Evolutionary conservation across 2,329 filamentous ascomycete species (phyloP).

Genomic region (Dothiorella sarmentorum): DNA sequence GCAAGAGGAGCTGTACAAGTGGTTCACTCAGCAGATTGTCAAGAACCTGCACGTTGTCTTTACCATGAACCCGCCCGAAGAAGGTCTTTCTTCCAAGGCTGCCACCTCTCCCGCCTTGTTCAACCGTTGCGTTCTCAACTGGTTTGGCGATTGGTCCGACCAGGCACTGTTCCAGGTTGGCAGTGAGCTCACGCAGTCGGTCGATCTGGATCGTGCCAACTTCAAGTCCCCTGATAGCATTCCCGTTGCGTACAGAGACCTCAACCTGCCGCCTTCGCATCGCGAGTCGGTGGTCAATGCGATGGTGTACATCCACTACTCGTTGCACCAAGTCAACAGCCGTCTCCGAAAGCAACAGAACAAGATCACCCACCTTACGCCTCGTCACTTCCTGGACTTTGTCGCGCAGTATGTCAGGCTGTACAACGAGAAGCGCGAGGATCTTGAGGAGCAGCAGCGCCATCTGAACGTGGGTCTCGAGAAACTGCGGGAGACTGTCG

Average conservation of each 20-base stretch:
- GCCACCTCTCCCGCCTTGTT: constrained; percentile 97
- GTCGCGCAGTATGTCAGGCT: constrained; percentile 96
- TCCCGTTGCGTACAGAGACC: constrained; percentile 84
- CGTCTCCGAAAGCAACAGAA: constrained; percentile 89
- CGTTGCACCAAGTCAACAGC: constrained; percentile 81
- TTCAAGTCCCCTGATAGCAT: constrained; percentile 87
- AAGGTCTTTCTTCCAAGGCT: constrained; percentile 90
- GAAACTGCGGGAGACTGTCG: constrained; percentile 93
- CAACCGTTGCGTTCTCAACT: constrained; percentile 99
- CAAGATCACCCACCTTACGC: constrained; percentile 88
- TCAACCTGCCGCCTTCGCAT: constrained; percentile 81
- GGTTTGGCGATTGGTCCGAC: constrained; percentile 99
- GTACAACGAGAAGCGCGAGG: constrained; percentile 97
- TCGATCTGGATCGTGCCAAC: constrained; percentile 85
- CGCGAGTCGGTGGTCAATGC: constrained; percentile 91
- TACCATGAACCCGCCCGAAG: constrained; percentile 98
- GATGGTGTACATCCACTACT: constrained; percentile 99
- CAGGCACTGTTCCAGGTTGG: constrained; percentile 98
- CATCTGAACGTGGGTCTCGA: constrained; percentile 98
- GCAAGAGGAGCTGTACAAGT: constrained; percentile 99
- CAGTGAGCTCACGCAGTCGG: constrained; percentile 90
- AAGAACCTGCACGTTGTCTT: constrained; percentile 99
- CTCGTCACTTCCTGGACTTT: constrained; percentile 95
- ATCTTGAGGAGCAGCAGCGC: constrained; percentile 96
- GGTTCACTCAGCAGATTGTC: constrained; percentile 99